Evolutionary conservation across 305 asterid genomes (phyloP).

Genomic region (Stenogyne calaminthoides): DNA sequence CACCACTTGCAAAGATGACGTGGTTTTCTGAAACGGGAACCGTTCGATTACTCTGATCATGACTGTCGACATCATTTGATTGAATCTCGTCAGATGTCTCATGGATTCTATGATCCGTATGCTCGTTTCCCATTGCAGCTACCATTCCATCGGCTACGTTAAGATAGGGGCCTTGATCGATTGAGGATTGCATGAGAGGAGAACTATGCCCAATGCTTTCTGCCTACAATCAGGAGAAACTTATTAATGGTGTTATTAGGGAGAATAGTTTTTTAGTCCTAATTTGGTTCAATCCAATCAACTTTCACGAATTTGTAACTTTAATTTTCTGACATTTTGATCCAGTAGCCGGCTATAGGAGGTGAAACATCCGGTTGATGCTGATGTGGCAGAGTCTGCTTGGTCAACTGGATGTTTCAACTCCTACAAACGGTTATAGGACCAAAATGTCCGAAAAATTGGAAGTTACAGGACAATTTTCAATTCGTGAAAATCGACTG

Average conservation of each 20-base stretch:
- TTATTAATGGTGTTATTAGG: background rate
- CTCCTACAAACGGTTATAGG: too few relatives aligned
- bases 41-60: slow-evolving; percentile 13
- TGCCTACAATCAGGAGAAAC: slow-evolving; percentile 36
- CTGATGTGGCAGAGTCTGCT: too few relatives aligned
- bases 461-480: too few relatives aligned
- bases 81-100: slow-evolving; percentile 36
- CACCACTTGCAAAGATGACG: background rate
- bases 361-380: too few relatives aligned
- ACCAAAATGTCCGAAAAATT: too few relatives aligned
- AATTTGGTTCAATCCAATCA: too few relatives aligned
- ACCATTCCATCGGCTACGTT: slow-evolving; percentile 68
- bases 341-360: too few relatives aligned
- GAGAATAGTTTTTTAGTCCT: too few relatives aligned
- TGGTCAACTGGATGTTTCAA: too few relatives aligned
- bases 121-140: slow-evolving; percentile 55
- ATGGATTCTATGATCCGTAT: slow-evolving; percentile 22
- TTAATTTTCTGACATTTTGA: too few relatives aligned
- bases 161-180: slow-evolving; percentile 76
- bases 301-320: too few relatives aligned
- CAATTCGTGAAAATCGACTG: too few relatives aligned
- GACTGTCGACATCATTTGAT: background rate
- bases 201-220: slow-evolving; percentile 40
- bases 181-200: slow-evolving; percentile 45
- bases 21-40: slow-evolving; percentile 27